These are phyloP conservation scores for Rhodamnia argentea DNA, from an alignment of 345 rosid species.

Conservation along the genomic window DNA sequence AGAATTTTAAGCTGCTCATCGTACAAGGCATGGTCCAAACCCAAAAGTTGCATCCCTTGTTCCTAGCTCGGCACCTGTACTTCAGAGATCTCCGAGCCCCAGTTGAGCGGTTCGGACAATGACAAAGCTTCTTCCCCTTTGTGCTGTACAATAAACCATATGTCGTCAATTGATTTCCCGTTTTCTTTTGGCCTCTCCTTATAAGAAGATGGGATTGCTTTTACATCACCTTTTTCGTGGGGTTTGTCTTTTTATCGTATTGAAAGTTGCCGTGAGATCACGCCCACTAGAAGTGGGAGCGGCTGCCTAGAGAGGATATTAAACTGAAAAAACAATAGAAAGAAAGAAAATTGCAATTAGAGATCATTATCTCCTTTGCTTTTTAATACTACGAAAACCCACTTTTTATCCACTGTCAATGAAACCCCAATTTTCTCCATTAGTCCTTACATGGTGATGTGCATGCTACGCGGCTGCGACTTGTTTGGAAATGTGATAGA, in stretches of 20 bases:
- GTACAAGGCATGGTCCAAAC: background rate
- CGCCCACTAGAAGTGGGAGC: background rate
- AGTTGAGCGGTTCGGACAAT: background rate
- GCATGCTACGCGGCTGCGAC: background rate
- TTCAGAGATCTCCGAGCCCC: background rate
- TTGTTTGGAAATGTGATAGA: background rate
- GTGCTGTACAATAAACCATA: background rate
- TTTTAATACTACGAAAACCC: background rate
- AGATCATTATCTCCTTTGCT: background rate
- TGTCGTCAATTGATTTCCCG: background rate
- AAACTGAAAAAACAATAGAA: background rate
- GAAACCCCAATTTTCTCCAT: background rate
- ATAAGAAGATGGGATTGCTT: background rate
- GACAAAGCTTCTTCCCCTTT: background rate
- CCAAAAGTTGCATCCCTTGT: background rate
- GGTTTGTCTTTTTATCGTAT: background rate
- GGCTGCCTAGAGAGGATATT: background rate
- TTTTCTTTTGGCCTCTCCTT: background rate
- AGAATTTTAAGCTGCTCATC: background rate
- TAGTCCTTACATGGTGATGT: background rate
- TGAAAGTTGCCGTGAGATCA: background rate
- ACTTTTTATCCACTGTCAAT: background rate
- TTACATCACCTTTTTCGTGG: background rate
- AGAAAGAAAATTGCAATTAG: background rate
- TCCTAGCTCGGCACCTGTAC: background rate